Evolutionary conservation across 768 basidiomycete species (phyloP).

Genomic region (Tricholoma bakamatsutake): DNA sequence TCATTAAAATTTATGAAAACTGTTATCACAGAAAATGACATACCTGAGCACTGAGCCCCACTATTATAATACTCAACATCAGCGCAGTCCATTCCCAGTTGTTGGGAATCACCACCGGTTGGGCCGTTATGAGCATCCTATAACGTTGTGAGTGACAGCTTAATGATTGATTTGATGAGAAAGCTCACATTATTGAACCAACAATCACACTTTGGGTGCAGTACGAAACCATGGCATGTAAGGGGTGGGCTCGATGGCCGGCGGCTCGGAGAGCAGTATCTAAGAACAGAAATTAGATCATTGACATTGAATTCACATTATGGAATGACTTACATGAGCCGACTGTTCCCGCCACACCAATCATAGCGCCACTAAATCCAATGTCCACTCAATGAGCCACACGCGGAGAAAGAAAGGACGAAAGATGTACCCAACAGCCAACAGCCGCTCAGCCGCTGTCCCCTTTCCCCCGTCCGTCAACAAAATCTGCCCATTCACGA

Average conservation of each 20-base stretch:
- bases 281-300: constrained; percentile 4
- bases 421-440: constrained; percentile 27
- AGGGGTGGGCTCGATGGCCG: constrained; percentile 67
- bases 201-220: constrained; percentile 39
- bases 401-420: not conserved
- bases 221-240: constrained; percentile 69
- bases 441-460: constrained; percentile 36
- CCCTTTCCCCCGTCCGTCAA: constrained; percentile 27
- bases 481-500: constrained; percentile 17
- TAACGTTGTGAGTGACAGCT: not conserved
- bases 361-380: constrained; percentile 6
- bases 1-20: not conserved
- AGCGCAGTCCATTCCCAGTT: not conserved
- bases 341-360: constrained; percentile 61
- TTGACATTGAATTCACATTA: constrained; percentile 30
- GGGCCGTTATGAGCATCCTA: not conserved
- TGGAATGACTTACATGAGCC: constrained; percentile 53
- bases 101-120: not conserved
- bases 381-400: not conserved
- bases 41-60: not conserved
- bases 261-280: constrained; percentile 52
- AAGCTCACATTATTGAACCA: not conserved
- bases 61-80: not conserved
- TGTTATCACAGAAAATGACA: not conserved
- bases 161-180: not conserved